Evolutionary conservation across 805 yeast species (phyloP), one percentile per base, ranked within the genome.

Genomic region (Starmerella apicola): DNA sequence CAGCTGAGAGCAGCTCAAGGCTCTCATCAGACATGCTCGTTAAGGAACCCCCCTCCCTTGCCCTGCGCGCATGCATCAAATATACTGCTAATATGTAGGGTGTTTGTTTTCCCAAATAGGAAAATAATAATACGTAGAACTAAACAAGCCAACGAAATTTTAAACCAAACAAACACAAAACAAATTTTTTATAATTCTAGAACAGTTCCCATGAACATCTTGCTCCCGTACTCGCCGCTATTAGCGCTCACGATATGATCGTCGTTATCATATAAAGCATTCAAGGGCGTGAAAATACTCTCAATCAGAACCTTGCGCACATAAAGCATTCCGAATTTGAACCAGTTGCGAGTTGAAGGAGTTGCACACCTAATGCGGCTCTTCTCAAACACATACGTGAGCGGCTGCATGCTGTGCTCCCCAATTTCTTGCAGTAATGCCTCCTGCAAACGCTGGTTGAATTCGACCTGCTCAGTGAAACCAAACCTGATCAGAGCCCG

Each of bases 401-500:
- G 34, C 10, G 34, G 18, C 3, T 18, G 12, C 7, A 15, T 22
- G 30, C 24, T 35, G 7, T 32, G 16, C 8, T 25, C 36, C 27
- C 24, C 26, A 3, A 30, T 34, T 8, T 38, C 23, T 23, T 35
- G 38, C 10, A 20, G 17, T 24, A 32, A 30, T 5, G 37, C 28
- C 13, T 21, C 33, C 4, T 18, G 25, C 16, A 33, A 32, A 9
- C 36, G n/a, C 2, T 22, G 28, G 15, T 27, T 30, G n/a, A 15
- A 32, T 7, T 31, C n/a, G 5, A 38, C 29, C 5, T 34, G 37
- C 28, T 49, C 52, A 10, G 38, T 67, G 52, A 70, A 72, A 3
- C 77, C 77, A 42, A 63, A 70, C 20, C 71, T 57, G 5, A 71
- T 47, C 13, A 70, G 57, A 43, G 74, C 70, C 42, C 70, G 57